Base-by-base conservation (phyloP, 305 asterid genomes). In the Solanum aculeatissimum region DNA sequence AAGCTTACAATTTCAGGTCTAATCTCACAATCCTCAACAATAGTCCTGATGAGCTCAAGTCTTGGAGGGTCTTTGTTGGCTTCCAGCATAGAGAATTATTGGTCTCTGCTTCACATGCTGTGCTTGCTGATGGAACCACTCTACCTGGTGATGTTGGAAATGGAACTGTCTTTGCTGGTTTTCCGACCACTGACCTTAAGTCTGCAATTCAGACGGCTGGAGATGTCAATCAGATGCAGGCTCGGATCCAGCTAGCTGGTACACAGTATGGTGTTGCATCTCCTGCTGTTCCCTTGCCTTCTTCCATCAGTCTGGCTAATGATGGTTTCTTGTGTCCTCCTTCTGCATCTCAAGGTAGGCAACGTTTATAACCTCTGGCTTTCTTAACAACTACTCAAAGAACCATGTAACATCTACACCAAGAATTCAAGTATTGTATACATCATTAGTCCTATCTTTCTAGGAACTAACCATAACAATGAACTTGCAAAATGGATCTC, bases 21-120 rank as follows among this genome's bases (percentile, higher is more conserved):
- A 92, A 87, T 29, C 86, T 94, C 57, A 88, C 90, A 19, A 87
- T 93, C 16, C 90, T 84, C 60, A 93, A 94, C 86, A 89, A 91
- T 75, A 96, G 94, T 13, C 91, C 81, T 10, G 85, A 27, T 47
- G 91, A 91, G 84, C 91, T 92, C 35, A 90, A 90, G 84, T 84
- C 91, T n/a, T 94, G 98, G 98, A 91, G 86, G 87, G 94, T 90
- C 79, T 94, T 92, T 77, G 96, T 93, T 53, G 96, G 96, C 51
- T 94, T 94, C 87, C 85, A 86, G 43, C 91, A 92, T 81, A 87
- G 89, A 2, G 97, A 94, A 86, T 84, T 88, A 7, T 43, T 94
- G 84, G 94, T 90, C 21, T 92, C 95, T 14, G 96, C 93, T 25
- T 55, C 84, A 1, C 63, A 84, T 35, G 96, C 95, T 19, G 97